Evolutionary conservation across 1,284 basidiomycete genomes (phyloP).

Genomic region (Fomitopsis pinicola): DNA sequence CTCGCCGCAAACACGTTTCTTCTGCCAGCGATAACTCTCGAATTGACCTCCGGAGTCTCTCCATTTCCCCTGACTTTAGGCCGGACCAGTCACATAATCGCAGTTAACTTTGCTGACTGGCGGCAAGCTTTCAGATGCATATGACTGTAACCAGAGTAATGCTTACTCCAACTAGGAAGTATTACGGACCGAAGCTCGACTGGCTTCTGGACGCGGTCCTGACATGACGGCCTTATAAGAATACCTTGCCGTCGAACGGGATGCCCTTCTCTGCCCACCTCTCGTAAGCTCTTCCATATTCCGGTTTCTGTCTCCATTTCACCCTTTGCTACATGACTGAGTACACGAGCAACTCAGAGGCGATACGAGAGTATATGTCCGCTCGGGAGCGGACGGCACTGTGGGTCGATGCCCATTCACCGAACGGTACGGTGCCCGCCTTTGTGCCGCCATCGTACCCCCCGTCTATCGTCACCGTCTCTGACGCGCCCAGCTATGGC

Average conservation of each 20-base stretch:
- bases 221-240: constrained; percentile 16
- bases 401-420: constrained; percentile 51
- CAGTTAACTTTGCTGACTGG: not conserved
- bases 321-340: constrained; percentile 49
- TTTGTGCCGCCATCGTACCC: constrained; percentile 56
- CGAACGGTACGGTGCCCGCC: constrained; percentile 27
- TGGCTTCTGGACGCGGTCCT: constrained; percentile 9
- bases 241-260: constrained; percentile 12
- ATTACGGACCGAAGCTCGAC: constrained; percentile 8
- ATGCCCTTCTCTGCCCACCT: constrained; percentile 1
- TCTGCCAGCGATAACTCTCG: constrained; percentile 12
- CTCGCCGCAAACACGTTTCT: constrained; percentile 24
- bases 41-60: constrained; percentile 13
- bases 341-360: constrained; percentile 56
- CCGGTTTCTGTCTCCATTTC: constrained; percentile 10
- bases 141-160: constrained; percentile 15
- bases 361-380: constrained; percentile 49
- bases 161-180: constrained; percentile 11
- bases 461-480: constrained; percentile 43
- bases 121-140: constrained; percentile 1
- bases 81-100: not conserved
- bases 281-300: not conserved
- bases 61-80: constrained; percentile 5
- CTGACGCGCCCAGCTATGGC: constrained; percentile 41
- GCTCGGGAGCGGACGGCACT: constrained; percentile 54